Conservation (phyloP, 2,329 filamentous ascomycete genomes). For the Nothopassalora personata region DNA sequence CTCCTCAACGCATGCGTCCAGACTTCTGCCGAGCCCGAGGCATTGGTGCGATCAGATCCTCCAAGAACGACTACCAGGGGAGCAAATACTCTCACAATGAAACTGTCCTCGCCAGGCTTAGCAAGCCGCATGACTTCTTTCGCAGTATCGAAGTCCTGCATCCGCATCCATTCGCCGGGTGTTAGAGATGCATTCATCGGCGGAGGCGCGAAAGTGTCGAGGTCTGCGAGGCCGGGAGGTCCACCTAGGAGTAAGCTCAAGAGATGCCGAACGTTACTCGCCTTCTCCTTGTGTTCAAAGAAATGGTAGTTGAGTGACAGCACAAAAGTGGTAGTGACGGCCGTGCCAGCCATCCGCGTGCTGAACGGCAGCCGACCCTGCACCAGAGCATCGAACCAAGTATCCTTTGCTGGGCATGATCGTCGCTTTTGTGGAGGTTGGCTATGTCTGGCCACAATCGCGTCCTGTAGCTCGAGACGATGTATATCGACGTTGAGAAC, state of each 20-base stretch:
- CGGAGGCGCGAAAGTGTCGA: constrained; percentile 40
- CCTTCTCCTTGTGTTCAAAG: constrained; percentile 53
- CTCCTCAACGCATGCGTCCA: constrained; percentile 49
- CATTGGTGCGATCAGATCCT: constrained; percentile 59
- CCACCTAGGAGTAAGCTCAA: constrained; percentile 24
- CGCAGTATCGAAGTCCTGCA: constrained; percentile 75
- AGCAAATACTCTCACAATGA: constrained; percentile 68
- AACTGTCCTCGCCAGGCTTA: constrained; percentile 65
- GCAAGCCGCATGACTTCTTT: constrained; percentile 70
- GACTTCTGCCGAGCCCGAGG: constrained; percentile 37
- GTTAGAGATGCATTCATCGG: constrained; percentile 68
- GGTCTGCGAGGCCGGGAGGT: constrained; percentile 15
- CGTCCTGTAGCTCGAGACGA: constrained; percentile 69
- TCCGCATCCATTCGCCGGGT: constrained; percentile 68
- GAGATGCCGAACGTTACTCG: constrained; percentile 28
- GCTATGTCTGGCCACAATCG: constrained; percentile 46
- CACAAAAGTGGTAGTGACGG: constrained; percentile 67
- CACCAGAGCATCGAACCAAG: constrained; percentile 59
- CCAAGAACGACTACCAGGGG: constrained; percentile 68
- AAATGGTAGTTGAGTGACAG: constrained; percentile 74
- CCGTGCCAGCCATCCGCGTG: constrained; percentile 68
- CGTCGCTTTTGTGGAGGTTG: constrained; percentile 18
- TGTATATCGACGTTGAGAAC: constrained; percentile 75
- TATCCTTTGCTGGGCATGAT: constrained; percentile 34
- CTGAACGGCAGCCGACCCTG: constrained; percentile 62